Conservation (phyloP, 202 grass and related monocot species). For the Zoysia matrella region DNA sequence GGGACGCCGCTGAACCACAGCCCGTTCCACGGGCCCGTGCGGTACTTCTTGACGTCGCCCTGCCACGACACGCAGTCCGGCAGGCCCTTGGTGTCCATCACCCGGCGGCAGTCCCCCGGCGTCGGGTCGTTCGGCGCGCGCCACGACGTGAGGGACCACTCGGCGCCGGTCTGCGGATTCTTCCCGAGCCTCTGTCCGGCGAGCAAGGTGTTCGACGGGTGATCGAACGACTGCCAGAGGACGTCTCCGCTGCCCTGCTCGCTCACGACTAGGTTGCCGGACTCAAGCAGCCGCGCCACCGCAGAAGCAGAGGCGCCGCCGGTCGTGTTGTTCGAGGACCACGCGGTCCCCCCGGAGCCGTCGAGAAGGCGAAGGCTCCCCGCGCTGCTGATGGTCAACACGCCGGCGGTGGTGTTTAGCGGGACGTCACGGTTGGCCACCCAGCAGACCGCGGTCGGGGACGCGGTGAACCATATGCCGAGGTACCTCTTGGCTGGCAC, state of each 20-base stretch:
- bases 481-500: constrained; percentile 37
- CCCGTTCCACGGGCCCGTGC: constrained; percentile 53
- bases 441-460: constrained; percentile 38
- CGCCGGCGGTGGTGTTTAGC: not conserved
- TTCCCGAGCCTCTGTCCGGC: constrained; percentile 45
- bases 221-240: constrained; percentile 70
- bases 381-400: not conserved
- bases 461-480: constrained; percentile 50
- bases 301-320: not conserved
- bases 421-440: constrained; percentile 44
- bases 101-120: constrained; percentile 41
- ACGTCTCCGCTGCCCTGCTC: not conserved
- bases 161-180: constrained; percentile 37
- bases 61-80: constrained; percentile 34
- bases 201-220: constrained; percentile 66
- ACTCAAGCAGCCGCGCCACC: not conserved
- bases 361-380: constrained; percentile 4
- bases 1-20: constrained; percentile 45
- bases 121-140: constrained; percentile 48
- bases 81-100: not conserved
- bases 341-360: not conserved
- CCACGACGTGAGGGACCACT: constrained; percentile 52
- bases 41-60: constrained; percentile 17
- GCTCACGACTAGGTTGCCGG: constrained; percentile 56
- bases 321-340: constrained; percentile 8